A percentile compares a stretch with the other conserved stretches of the same genome.
These are phyloP conservation scores for Suillus americanus DNA, from an alignment of 768 basidiomycete species.

Conservation along the genomic window DNA sequence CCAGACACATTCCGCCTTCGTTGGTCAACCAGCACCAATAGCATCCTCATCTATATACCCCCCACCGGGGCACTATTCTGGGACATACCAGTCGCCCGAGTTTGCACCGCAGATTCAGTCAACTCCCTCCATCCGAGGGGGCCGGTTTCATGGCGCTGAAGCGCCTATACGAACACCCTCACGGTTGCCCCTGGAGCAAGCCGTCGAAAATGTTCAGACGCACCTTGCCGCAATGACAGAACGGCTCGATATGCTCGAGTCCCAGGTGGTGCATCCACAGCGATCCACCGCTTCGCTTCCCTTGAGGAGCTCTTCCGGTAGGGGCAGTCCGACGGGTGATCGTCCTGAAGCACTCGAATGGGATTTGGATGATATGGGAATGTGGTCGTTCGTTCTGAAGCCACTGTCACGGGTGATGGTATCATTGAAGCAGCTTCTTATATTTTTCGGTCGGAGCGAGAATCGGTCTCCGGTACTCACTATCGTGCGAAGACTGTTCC, in stretches of 20 bases:
- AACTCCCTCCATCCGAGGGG: slow-evolving; percentile 35
- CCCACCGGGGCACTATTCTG: slow-evolving; percentile 36
- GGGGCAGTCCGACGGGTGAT: slow-evolving; percentile 42
- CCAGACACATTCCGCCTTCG: slow-evolving; percentile 75
- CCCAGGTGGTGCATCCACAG: slow-evolving; percentile 30
- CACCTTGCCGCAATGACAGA: slow-evolving; percentile 82
- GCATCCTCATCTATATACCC: slow-evolving; percentile 37
- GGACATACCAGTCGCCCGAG: slow-evolving; percentile 40
- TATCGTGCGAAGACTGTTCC: slow-evolving; percentile 69
- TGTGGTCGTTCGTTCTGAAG: slow-evolving; percentile 75
- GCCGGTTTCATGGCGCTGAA: slow-evolving; percentile 33
- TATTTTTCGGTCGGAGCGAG: slow-evolving; percentile 60
- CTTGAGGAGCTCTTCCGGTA: slow-evolving; percentile 38
- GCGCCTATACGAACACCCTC: slow-evolving; percentile 44
- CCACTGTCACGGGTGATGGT: slow-evolving; percentile 57
- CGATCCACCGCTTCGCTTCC: slow-evolving; percentile 41
- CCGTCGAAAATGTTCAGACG: slow-evolving; percentile 77
- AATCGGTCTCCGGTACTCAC: slow-evolving; percentile 64
- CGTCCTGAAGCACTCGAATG: slow-evolving; percentile 40
- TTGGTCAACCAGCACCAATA: slow-evolving; percentile 41
- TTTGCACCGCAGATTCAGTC: slow-evolving; percentile 38
- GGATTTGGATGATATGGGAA: slow-evolving; percentile 80
- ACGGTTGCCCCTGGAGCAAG: slow-evolving; percentile 57
- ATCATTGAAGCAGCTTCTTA: slow-evolving; percentile 46
- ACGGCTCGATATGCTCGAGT: slow-evolving; percentile 71